phyloP scores from a whole-genome alignment of 2,329 filamentous ascomycete species.

The Pyrenophora graminea region DNA sequence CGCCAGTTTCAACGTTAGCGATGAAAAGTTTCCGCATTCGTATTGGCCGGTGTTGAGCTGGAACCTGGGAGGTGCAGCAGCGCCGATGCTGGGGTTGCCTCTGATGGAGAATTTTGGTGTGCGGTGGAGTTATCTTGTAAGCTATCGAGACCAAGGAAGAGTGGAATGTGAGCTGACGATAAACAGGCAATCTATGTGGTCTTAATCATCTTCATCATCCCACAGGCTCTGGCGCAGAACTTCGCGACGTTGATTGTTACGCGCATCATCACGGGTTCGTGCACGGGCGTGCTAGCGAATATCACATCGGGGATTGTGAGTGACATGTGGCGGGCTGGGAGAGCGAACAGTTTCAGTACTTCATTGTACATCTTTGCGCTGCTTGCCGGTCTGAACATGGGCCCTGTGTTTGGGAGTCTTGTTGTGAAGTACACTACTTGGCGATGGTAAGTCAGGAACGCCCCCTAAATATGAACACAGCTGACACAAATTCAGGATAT shows the following conservation, averaged over 20 bases:
- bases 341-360: slow-evolving; percentile 49
- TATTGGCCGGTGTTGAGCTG: slow-evolving; percentile 50
- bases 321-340: slow-evolving; percentile 46
- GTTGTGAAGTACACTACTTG: slow-evolving; percentile 47
- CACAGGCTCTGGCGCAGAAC: slow-evolving; percentile 51
- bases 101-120: slow-evolving; percentile 53
- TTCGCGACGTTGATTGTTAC: slow-evolving; percentile 53
- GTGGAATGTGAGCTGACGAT: too few relatives aligned
- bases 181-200: slow-evolving; percentile 42
- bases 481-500: slow-evolving; percentile 46
- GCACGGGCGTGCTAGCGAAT: slow-evolving; percentile 51
- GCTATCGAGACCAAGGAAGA: too few relatives aligned
- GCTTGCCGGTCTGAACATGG: slow-evolving; percentile 51
- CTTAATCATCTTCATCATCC: slow-evolving; percentile 49
- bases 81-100: slow-evolving; percentile 49
- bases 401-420: slow-evolving; percentile 51
- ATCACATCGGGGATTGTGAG: slow-evolving; percentile 42
- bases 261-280: slow-evolving; percentile 52
- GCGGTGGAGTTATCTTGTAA: slow-evolving; percentile 48
- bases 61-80: slow-evolving; percentile 50
- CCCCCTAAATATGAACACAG: not conserved
- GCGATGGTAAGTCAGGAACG: slow-evolving; percentile 46
- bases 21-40: slow-evolving; percentile 47
- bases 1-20: slow-evolving; percentile 46
- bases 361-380: slow-evolving; percentile 51